Evolutionary conservation across 495 filamentous ascomycete genomes (phyloP).

Genomic region (Lindgomyces ingoldianus): DNA sequence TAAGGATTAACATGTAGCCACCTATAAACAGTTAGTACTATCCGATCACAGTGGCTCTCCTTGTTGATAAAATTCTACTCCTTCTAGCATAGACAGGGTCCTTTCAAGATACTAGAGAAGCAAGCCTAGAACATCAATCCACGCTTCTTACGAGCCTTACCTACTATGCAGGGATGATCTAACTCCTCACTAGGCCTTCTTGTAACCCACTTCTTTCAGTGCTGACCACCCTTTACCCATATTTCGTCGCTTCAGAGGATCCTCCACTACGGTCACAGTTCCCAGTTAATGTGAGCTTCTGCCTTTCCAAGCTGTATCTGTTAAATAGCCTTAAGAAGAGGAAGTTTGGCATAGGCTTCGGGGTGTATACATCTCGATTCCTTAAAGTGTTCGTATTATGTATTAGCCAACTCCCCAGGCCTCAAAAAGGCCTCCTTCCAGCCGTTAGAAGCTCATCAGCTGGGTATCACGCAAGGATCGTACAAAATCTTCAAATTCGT

Average conservation of each 20-base stretch:
- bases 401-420: not conserved
- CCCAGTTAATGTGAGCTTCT: conserved; percentile 12
- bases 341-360: conserved; percentile 10
- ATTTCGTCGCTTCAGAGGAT: conserved; percentile 32
- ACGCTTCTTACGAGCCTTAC: conserved; percentile 22
- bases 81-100: conserved; percentile 38
- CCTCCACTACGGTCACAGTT: conserved; percentile 8
- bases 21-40: not conserved
- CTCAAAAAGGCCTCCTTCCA: not conserved
- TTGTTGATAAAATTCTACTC: conserved; percentile 28
- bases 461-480: not conserved
- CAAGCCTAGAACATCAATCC: conserved; percentile 42
- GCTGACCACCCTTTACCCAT: conserved; percentile 18
- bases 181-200: conserved; percentile 28
- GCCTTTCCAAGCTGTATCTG: not conserved
- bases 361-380: not conserved
- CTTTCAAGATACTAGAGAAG: conserved; percentile 29
- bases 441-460: not conserved
- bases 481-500: not conserved
- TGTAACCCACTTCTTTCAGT: conserved; percentile 30
- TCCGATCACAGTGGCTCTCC: conserved; percentile 2
- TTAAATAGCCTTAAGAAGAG: conserved; percentile 4
- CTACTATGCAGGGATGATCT: conserved; percentile 33
- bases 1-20: conserved; percentile 22
- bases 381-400: not conserved